These are phyloP conservation scores for Citropsis articulata DNA, from an alignment of 345 rosid species.

Conservation along the genomic window DNA sequence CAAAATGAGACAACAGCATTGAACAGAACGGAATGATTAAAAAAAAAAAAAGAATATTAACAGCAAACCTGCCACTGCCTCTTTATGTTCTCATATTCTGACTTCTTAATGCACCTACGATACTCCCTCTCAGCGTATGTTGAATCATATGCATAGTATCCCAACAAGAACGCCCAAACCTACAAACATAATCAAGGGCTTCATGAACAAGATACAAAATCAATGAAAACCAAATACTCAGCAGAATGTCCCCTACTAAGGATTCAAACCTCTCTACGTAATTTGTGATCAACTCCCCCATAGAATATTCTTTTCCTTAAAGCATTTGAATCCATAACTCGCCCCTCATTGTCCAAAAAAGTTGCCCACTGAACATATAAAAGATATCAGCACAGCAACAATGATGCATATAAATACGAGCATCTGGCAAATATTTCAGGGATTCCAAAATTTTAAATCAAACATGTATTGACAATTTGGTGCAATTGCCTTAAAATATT, in stretches of 20 bases:
- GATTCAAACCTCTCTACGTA: slow-evolving; percentile 74
- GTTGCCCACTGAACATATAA: slow-evolving; percentile 62
- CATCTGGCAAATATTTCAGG: background rate
- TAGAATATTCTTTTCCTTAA: slow-evolving; percentile 81
- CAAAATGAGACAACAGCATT: background rate
- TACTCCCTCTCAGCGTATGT: slow-evolving; percentile 87
- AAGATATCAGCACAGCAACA: slow-evolving; percentile 4
- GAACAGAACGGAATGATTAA: background rate
- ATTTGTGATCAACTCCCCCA: slow-evolving; percentile 80
- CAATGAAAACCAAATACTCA: background rate
- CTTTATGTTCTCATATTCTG: slow-evolving; percentile 81
- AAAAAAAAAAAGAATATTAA: slow-evolving; percentile 7
- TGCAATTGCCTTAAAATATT: background rate
- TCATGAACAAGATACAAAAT: slow-evolving; percentile 11
- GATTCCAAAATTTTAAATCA: background rate
- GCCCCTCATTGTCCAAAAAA: slow-evolving; percentile 87
- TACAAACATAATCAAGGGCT: slow-evolving; percentile 28
- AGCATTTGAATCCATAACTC: slow-evolving; percentile 64
- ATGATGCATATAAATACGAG: background rate
- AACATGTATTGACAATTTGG: background rate
- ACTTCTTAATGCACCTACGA: slow-evolving; percentile 50
- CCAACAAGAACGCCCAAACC: slow-evolving; percentile 92
- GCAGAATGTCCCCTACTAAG: background rate
- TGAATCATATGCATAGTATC: slow-evolving; percentile 75
- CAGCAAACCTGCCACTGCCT: slow-evolving; percentile 84